A percentile compares a stretch with the other conserved stretches of the same genome.
phyloP scores from a whole-genome alignment of 495 filamentous ascomycete species.

The Penicillium ucsense region DNA sequence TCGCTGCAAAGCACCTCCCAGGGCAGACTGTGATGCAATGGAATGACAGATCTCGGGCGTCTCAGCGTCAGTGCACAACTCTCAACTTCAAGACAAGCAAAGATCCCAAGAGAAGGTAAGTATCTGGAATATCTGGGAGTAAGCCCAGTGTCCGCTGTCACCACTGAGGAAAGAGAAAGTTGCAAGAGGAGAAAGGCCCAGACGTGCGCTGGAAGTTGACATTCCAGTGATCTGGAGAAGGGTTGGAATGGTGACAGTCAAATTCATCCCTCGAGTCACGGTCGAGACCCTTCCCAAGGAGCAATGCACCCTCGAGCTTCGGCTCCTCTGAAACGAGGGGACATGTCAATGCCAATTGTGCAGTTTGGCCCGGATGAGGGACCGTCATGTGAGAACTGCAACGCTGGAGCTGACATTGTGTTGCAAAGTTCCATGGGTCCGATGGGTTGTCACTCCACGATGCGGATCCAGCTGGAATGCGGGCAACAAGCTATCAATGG shows the following conservation, averaged over 20 bases:
- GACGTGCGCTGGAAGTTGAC: constrained; percentile 8
- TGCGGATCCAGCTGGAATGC: constrained; percentile 11
- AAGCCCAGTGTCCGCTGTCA: neutral
- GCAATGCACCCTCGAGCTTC: neutral
- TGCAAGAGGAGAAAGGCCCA: neutral
- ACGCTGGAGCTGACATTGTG: constrained; percentile 3
- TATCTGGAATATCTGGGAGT: no score
- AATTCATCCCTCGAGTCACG: constrained; percentile 9
- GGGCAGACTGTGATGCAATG: no score
- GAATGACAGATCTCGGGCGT: no score
- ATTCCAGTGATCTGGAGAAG: constrained; percentile 14
- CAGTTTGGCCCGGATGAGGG: neutral
- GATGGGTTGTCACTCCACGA: constrained; percentile 1
- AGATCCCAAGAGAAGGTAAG: neutral
- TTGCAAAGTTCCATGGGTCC: constrained; percentile 11
- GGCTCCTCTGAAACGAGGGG: constrained; percentile 5
- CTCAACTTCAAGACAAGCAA: neutral
- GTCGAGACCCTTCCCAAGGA: constrained; percentile 1
- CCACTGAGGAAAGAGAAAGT: neutral
- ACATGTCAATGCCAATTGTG: neutral
- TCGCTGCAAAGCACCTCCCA: no score
- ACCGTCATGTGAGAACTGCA: constrained; percentile 1
- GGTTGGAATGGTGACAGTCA: constrained; percentile 21
- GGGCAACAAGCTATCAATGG: constrained; percentile 13
- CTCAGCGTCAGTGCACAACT: no score